Percentiles rank a stretch among this genome's conserved stretches.
These are phyloP conservation scores for Hymenoscyphus salicellus DNA, from an alignment of 2,329 filamentous ascomycete genomes.

Conservation along the genomic window DNA sequence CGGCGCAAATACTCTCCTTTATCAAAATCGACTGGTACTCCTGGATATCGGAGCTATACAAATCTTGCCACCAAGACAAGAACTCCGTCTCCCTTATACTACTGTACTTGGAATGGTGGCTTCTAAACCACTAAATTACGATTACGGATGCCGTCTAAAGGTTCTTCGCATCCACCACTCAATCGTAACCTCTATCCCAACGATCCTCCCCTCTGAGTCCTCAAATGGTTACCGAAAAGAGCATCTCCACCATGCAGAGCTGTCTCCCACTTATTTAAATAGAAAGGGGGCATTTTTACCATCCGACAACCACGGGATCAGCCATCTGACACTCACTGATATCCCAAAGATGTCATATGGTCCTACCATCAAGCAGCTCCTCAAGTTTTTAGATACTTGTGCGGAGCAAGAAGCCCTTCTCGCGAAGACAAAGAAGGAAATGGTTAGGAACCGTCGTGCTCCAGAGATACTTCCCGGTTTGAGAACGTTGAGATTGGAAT, in stretches of 20 bases:
- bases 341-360: constrained; percentile 55
- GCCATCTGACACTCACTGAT: constrained; percentile 51
- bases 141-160: constrained; percentile 52
- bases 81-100: not conserved
- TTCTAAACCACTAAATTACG: constrained; percentile 32
- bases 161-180: constrained; percentile 58
- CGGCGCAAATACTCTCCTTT: constrained; percentile 46
- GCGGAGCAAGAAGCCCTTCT: constrained; percentile 51
- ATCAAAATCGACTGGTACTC: constrained; percentile 46
- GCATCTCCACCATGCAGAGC: constrained; percentile 40
- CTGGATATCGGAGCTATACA: constrained; percentile 50
- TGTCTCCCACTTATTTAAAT: constrained; percentile 25
- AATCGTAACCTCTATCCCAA: constrained; percentile 53
- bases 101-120: constrained; percentile 12
- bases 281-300: constrained; percentile 51
- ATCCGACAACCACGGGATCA: constrained; percentile 55
- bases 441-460: constrained; percentile 34
- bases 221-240: constrained; percentile 4
- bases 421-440: constrained; percentile 15
- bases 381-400: constrained; percentile 46
- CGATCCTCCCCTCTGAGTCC: constrained; percentile 22
- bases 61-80: not conserved
- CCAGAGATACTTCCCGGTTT: constrained; percentile 50
- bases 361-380: constrained; percentile 47
- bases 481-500: constrained; percentile 53